These are phyloP conservation scores for Ilyonectria destructans DNA, from an alignment of 2,329 filamentous ascomycete species.

Conservation along the genomic window DNA sequence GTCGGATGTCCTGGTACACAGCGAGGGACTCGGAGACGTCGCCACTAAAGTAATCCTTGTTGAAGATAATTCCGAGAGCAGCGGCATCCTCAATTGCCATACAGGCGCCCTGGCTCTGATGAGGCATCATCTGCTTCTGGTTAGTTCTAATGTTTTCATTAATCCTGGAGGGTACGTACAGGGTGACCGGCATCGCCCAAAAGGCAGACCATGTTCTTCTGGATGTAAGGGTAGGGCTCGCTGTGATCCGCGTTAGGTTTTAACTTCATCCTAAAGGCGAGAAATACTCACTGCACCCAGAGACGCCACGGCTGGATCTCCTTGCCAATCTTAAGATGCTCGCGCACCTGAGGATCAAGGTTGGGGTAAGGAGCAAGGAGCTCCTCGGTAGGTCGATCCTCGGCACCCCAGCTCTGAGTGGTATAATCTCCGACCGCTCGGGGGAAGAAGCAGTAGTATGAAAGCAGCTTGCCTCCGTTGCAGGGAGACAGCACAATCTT, in stretches of 20 bases:
- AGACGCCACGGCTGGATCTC: constrained; percentile 78
- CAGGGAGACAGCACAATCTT: constrained; percentile 82
- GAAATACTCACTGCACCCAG: constrained; percentile 66
- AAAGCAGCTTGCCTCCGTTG: constrained; percentile 76
- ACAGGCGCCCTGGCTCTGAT: constrained; percentile 79
- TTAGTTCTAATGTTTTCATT: constrained; percentile 6
- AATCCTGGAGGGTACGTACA: constrained; percentile 53
- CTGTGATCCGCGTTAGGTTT: constrained; percentile 33
- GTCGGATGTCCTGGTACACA: constrained; percentile 68
- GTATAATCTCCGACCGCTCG: constrained; percentile 65
- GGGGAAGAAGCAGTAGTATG: constrained; percentile 81
- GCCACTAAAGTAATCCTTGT: constrained; percentile 61
- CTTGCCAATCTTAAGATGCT: constrained; percentile 72
- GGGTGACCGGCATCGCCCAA: constrained; percentile 79
- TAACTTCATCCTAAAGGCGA: too few relatives aligned
- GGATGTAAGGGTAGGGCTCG: constrained; percentile 72
- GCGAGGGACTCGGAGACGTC: constrained; percentile 64
- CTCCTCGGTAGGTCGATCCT: constrained; percentile 69
- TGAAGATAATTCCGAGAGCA: constrained; percentile 75
- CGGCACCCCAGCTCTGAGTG: constrained; percentile 72
- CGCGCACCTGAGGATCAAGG: constrained; percentile 71
- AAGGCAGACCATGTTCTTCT: constrained; percentile 68
- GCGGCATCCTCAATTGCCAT: constrained; percentile 80
- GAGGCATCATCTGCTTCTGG: constrained; percentile 73
- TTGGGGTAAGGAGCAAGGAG: constrained; percentile 73